These are phyloP conservation scores for Lodderomyces pseudojiufengensis DNA, from an alignment of 1,139 yeast species.

Conservation along the genomic window DNA sequence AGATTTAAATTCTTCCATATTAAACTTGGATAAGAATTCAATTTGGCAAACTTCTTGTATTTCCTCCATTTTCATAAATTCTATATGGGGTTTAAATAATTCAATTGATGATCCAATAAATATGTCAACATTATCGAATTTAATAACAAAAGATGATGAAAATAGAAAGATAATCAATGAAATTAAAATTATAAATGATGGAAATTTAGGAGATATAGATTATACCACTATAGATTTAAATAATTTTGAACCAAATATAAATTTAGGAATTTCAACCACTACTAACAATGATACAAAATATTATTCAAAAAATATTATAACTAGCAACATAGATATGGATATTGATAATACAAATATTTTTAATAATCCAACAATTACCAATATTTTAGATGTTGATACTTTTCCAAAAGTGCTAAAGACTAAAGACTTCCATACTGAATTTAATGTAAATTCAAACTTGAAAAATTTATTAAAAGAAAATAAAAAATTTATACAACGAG, in stretches of 20 bases:
- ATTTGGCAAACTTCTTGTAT: constrained; percentile 44
- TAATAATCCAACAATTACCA: constrained; percentile 17
- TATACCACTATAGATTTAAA: constrained; percentile 16
- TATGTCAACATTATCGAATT: constrained; percentile 34
- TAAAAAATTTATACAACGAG: no score
- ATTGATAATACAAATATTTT: constrained; percentile 16
- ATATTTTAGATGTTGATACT: constrained; percentile 28
- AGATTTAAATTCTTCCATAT: constrained; percentile 16
- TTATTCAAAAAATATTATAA: constrained; percentile 17
- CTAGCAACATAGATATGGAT: constrained; percentile 12
- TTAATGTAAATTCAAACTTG: constrained; percentile 47
- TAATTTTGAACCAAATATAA: constrained; percentile 3
- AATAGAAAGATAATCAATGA: constrained; percentile 35
- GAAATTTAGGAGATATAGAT: constrained; percentile 8
- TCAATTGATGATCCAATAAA: constrained; percentile 18
- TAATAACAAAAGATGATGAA: constrained; percentile 25
- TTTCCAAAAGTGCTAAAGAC: constrained; percentile 25
- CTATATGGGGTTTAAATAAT: constrained; percentile 39
- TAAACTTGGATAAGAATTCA: constrained; percentile 15
- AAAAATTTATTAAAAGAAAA: constrained; percentile 34
- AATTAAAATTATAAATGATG: constrained; percentile 18
- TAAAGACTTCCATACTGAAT: constrained; percentile 24
- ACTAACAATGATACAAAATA: constrained; percentile 10
- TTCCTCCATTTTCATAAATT: constrained; percentile 28
- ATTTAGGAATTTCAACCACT: constrained; percentile 12